phyloP scores from a whole-genome alignment of 2,329 filamentous ascomycete species.

The Clonostachys chloroleuca region DNA sequence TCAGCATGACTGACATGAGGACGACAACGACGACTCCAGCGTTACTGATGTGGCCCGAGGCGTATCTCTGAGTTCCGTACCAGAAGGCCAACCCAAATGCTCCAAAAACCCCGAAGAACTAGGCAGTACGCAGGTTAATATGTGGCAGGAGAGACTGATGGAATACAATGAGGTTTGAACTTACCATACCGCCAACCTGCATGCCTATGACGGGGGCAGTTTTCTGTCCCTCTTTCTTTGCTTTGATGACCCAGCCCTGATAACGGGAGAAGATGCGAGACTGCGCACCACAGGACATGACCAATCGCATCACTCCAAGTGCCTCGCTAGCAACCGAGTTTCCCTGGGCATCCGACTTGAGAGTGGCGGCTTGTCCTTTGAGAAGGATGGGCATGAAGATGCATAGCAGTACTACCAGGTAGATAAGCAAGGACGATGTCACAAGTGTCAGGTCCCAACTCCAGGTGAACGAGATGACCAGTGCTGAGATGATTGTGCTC shows the following conservation, averaged over 20 bases:
- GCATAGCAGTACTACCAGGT: conserved; percentile 44
- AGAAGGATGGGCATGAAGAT: conserved; percentile 51
- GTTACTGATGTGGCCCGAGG: conserved; percentile 39
- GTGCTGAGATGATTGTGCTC: conserved; percentile 45
- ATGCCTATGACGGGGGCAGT: no score
- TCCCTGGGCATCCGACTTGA: conserved; percentile 49
- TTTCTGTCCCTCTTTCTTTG: conserved; percentile 35
- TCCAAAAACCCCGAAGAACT: conserved; percentile 43
- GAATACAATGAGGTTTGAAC: conserved; percentile 24
- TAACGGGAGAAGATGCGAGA: conserved; percentile 48
- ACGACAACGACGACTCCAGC: conserved; percentile 54
- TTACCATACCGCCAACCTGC: no score
- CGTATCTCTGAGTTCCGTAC: conserved; percentile 51
- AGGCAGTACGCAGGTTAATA: no score
- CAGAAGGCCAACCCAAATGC: conserved; percentile 55
- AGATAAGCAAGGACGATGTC: conserved; percentile 50
- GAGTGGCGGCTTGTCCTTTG: conserved; percentile 36
- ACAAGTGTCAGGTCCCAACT: conserved; percentile 58
- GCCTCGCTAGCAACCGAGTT: conserved; percentile 57
- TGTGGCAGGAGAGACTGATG: conserved; percentile 21
- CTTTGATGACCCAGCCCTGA: conserved; percentile 46
- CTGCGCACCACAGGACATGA: conserved; percentile 60
- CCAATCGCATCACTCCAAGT: conserved; percentile 54
- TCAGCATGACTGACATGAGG: conserved; percentile 54
- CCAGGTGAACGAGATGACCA: conserved; percentile 50